phyloP scores from a whole-genome alignment of 225 moss, liverwort and hornwort genomes.

The Anthoceros angustus region DNA sequence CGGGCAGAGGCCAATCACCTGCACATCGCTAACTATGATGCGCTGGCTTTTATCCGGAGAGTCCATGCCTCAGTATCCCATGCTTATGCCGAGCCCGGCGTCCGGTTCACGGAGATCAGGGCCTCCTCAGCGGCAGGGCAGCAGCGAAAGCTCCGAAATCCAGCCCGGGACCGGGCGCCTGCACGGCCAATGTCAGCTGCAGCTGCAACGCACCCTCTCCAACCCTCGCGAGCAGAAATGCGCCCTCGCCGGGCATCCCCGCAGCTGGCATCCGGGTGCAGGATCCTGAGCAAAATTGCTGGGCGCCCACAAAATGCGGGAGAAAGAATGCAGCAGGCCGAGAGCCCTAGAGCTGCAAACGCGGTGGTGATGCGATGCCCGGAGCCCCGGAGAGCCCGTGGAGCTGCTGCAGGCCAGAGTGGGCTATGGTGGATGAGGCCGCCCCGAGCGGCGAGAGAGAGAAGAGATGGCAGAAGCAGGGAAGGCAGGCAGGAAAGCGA shows the following conservation, averaged over 20 bases:
- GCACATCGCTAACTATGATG: background rate
- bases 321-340: background rate
- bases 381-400: background rate
- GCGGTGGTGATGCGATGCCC: background rate
- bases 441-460: too few species aligned
- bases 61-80: background rate
- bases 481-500: conserved; percentile 1
- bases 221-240: too few species aligned
- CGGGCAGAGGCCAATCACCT: background rate
- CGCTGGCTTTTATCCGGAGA: background rate
- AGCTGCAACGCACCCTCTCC: too few species aligned
- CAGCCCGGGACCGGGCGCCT: too few species aligned
- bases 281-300: background rate
- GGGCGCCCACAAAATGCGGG: background rate
- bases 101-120: too few species aligned
- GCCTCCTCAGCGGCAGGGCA: background rate
- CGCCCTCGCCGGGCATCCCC: too few species aligned
- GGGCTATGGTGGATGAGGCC: too few species aligned
- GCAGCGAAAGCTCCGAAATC: background rate
- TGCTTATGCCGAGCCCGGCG: background rate
- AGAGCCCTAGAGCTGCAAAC: too few species aligned
- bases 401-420: too few species aligned
- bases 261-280: too few species aligned
- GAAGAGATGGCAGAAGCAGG: too few species aligned
- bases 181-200: too few species aligned